phyloP scores from a whole-genome alignment of 306 rosid genomes.

The Leucaena leucocephala region DNA sequence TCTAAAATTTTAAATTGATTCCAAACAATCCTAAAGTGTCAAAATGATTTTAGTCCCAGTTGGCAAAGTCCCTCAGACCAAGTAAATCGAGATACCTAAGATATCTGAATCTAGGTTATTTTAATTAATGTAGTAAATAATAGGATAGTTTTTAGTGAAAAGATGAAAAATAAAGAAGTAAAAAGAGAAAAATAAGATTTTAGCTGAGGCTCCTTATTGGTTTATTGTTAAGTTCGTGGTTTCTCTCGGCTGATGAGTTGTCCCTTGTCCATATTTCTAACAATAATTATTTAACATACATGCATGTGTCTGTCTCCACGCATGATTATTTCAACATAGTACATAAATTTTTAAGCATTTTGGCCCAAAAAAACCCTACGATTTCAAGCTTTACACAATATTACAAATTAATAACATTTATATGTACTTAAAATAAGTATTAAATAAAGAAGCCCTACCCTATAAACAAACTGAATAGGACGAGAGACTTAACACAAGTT shows the following conservation, averaged over 20 bases:
- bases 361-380: not conserved
- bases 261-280: not conserved
- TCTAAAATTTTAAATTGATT: not conserved
- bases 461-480: not conserved
- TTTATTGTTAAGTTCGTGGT: not conserved
- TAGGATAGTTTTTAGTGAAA: not conserved
- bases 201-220: no score
- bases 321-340: not conserved
- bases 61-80: not conserved
- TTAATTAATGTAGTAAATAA: not conserved
- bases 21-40: not conserved
- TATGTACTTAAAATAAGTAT: not conserved
- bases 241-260: not conserved
- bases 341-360: no score
- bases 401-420: not conserved
- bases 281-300: no score
- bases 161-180: not conserved
- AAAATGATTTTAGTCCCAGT: not conserved
- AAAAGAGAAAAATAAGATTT: not conserved
- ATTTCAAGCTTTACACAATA: not conserved
- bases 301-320: not conserved
- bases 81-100: not conserved
- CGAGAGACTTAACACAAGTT: not conserved
- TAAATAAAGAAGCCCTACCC: not conserved
- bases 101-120: not conserved